Evolutionary conservation across 2,329 filamentous ascomycete genomes (phyloP).

Genomic region (Colletotrichum sp.): DNA sequence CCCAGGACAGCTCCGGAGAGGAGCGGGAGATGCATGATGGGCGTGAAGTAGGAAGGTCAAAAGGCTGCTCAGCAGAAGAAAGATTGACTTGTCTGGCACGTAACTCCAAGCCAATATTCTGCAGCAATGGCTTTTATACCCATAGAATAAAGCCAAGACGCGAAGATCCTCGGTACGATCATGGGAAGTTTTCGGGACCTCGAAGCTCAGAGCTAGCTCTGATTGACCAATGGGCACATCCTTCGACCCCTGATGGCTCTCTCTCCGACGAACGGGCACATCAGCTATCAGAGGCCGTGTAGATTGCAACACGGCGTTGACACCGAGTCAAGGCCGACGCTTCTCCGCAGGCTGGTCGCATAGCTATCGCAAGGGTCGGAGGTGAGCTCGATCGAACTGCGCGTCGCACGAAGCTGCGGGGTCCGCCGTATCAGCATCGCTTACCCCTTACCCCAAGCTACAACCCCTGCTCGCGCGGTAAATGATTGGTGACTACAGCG

Average conservation of each 20-base stretch:
- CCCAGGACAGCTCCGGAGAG: neutral
- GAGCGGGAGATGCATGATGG: constrained; percentile 5
- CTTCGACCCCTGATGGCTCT: neutral
- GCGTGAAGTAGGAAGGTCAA: neutral
- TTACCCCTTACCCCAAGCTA: neutral
- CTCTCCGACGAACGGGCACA: neutral
- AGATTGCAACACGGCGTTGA: neutral
- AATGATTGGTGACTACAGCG: neutral
- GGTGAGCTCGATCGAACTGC: neutral
- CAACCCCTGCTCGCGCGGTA: neutral
- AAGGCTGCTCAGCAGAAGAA: neutral
- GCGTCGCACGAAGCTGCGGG: constrained; percentile 5
- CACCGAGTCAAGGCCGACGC: constrained; percentile 13
- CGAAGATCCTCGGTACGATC: neutral
- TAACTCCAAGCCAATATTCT: no score
- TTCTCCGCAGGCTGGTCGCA: constrained; percentile 1
- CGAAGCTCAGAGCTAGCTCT: neutral
- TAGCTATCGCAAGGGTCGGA: neutral
- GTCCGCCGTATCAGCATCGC: neutral
- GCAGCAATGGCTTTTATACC: neutral
- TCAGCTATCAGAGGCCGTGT: neutral
- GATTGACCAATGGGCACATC: constrained; percentile 5
- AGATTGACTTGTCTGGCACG: neutral
- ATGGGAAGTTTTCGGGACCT: neutral
- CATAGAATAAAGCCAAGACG: neutral